These are phyloP conservation scores for Chalaropsis ovoidea DNA, from an alignment of 2,329 filamentous ascomycete species.

Conservation along the genomic window DNA sequence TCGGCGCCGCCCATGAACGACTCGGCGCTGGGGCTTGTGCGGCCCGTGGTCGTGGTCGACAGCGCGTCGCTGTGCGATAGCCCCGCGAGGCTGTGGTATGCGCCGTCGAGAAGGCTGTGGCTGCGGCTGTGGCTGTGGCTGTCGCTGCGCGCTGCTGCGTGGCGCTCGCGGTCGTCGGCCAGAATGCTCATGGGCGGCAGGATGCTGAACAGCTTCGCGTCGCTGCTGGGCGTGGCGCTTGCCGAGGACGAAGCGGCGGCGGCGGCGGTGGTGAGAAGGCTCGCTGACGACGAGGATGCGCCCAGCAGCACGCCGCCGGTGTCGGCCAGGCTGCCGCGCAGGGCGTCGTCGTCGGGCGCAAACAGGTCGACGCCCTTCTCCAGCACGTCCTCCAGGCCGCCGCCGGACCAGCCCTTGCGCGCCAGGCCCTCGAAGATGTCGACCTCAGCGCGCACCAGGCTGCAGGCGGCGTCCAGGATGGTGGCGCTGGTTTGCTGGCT, in stretches of 20 bases:
- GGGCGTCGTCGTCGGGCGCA: constrained; percentile 34
- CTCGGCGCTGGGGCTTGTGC: constrained; percentile 33
- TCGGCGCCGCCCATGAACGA: constrained; percentile 46
- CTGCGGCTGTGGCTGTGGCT: background rate
- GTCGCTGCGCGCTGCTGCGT: background rate
- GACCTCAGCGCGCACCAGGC: constrained; percentile 56
- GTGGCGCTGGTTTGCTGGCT: constrained; percentile 53
- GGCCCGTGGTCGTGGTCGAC: background rate
- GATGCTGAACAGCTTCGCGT: constrained; percentile 52
- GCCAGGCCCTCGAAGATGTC: constrained; percentile 60
- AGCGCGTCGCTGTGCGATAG: background rate
- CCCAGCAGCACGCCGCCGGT: constrained; percentile 27
- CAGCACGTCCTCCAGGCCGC: constrained; percentile 55
- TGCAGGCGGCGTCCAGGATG: constrained; percentile 55
- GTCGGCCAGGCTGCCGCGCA: constrained; percentile 26
- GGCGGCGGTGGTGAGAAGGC: constrained; percentile 25
- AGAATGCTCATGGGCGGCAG: constrained; percentile 55
- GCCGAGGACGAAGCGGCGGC: constrained; percentile 28
- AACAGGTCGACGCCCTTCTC: constrained; percentile 55
- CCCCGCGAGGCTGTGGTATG: background rate
- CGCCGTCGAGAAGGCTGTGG: background rate
- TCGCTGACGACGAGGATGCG: constrained; percentile 6
- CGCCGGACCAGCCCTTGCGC: constrained; percentile 57
- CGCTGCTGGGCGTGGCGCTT: constrained; percentile 31
- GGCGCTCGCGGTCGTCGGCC: constrained; percentile 34